Base-by-base conservation (phyloP, 495 filamentous ascomycete genomes). In the Xylaria flabelliformis region DNA sequence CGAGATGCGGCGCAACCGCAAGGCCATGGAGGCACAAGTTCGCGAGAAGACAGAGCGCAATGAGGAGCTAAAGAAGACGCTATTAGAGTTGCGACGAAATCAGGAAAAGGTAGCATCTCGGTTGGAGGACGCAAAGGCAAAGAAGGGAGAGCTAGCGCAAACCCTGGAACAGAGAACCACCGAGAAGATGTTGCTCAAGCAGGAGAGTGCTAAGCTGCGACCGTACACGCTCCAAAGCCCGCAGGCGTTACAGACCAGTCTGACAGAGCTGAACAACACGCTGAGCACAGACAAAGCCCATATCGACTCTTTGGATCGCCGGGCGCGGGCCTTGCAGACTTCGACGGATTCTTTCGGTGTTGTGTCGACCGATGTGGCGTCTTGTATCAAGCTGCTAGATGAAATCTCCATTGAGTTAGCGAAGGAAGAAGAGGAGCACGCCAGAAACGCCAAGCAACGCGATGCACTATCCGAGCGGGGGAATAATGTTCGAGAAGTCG, bases 211-310 rank as follows among this genome's bases (percentile, higher is more conserved):
- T 59, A 98, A 97, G 81, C 86, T 99, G 46, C 87, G 91, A 64
- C 95, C 96, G 15, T 99, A 98, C 79, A 94, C 95, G 3, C 87
- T 94, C 68, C 94, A 98, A 76, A 94, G 91, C 58, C 94, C 95
- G 0, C 90, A 90, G 19, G 92, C 90, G 17, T 84, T 99, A 8
- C 94, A 97, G 78, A 85, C 91, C 21, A 89, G 90, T n/a, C 82
- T 99, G 50, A 88, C 90, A 8, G 94, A 97, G 63, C 85, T 98
- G 51, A 93, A 88, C 64, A 91, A 92, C 78, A 92, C 88, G 39
- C 84, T 98, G 21, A 84, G 85, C 70, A 83, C 84, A 24, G 94
- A 98, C 73, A 95, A 95, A 73, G 84, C 88, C 12, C 90, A 92
- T 44, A 96, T 97, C 69, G 96, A 99, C 78, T 84, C 88, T 2